These are phyloP conservation scores for Melaleuca quinquenervia DNA, from an alignment of 345 rosid genomes.

Conservation along the genomic window DNA sequence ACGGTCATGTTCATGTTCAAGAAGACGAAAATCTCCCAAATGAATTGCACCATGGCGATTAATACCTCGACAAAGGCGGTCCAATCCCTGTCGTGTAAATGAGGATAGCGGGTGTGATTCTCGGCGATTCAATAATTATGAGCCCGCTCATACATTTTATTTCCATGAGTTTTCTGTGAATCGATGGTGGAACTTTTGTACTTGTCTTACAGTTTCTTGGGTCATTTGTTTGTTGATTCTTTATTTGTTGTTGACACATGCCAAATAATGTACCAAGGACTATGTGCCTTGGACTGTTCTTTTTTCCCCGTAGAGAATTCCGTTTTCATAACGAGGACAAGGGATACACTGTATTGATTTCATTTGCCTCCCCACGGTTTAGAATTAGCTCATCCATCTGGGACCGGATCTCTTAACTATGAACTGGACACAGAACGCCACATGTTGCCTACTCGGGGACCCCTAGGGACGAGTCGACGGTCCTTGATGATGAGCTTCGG, in stretches of 20 bases:
- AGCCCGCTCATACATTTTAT: background rate
- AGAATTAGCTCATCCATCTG: background rate
- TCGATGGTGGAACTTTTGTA: background rate
- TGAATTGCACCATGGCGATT: conserved; percentile 7
- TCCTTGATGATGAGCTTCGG: background rate
- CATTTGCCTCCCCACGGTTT: background rate
- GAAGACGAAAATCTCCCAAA: background rate
- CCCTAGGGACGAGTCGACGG: background rate
- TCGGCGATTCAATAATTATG: background rate
- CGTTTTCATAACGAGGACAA: background rate
- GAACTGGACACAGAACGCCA: background rate
- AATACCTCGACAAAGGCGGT: background rate
- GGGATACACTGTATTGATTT: background rate
- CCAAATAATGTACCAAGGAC: background rate
- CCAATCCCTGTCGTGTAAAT: background rate
- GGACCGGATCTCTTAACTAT: background rate
- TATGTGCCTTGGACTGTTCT: background rate
- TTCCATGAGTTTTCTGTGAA: background rate
- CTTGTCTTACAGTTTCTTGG: background rate
- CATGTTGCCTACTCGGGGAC: background rate
- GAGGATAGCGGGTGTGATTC: background rate
- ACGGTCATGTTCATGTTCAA: background rate
- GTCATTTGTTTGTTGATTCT: background rate
- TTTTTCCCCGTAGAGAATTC: background rate
- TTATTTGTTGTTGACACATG: background rate